phyloP scores from a whole-genome alignment of 768 basidiomycete genomes.

The Lactarius psammicola region DNA sequence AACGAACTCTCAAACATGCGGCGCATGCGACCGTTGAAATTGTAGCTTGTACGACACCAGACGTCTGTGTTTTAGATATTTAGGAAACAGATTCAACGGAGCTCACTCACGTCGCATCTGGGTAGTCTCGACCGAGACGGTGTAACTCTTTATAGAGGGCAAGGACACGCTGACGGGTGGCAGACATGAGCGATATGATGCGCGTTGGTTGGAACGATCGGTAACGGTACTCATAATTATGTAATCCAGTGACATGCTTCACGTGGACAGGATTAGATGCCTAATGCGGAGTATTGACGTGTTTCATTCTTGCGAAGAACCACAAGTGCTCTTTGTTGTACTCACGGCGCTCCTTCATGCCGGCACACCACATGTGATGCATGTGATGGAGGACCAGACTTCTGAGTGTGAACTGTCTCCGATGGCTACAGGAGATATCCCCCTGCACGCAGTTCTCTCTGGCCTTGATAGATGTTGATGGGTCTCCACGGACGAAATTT shows the following conservation, averaged over 20 bases:
- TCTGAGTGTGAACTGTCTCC: not conserved
- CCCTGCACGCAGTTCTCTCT: not conserved
- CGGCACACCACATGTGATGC: not conserved
- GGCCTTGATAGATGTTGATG: not conserved
- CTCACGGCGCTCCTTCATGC: not conserved
- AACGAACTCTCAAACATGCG: slow-evolving; percentile 69
- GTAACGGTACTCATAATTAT: not conserved
- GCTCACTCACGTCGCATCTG: slow-evolving; percentile 68
- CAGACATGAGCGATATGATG: slow-evolving; percentile 29
- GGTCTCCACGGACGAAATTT: not conserved
- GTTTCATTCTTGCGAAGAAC: no score
- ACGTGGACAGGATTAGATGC: not conserved
- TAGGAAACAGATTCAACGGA: not conserved
- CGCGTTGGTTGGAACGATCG: not conserved
- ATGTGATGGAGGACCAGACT: not conserved
- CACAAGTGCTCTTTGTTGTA: no score
- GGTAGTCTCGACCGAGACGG: slow-evolving; percentile 77
- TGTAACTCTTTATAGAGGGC: slow-evolving; percentile 81
- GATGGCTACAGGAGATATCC: not conserved
- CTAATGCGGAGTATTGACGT: no score
- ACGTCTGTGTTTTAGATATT: slow-evolving; percentile 7
- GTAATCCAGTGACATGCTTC: not conserved
- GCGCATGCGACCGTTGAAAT: slow-evolving; percentile 73
- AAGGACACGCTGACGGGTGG: slow-evolving; percentile 61
- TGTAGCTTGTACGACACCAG: slow-evolving; percentile 50